Evolutionary conservation across 1,284 basidiomycete species (phyloP), one percentile per base, ranked within the genome.

Genomic region (Erythrobasidium hasegawianum): DNA sequence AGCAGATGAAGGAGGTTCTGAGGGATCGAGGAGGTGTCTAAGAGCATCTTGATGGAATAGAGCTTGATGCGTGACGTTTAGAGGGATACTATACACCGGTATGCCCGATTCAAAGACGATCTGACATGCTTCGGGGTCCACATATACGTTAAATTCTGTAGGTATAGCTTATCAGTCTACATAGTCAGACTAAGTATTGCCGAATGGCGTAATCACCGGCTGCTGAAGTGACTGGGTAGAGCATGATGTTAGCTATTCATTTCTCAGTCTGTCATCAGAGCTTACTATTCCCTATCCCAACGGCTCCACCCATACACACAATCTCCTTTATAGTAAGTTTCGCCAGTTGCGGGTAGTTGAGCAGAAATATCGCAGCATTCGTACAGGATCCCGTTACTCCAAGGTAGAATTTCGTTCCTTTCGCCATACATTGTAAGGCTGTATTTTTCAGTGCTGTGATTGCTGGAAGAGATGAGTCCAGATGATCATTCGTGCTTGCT

Each of bases 261-360:
- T 11, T 11, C 4, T 33, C 33, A 11, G 11, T 11, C 33, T 5
- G 33, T 11, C 11, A 5, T 33, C 5, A 33, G 33, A 11, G 33
- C 33, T 33, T 85, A 50, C 85, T 79, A 73, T 90, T 91, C 0
- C 89, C 89, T 13, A 88, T 74, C 2, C 89, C 89, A n/a, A 89
- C 84, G 0, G 84, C 72, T 10, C 89, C 89, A n/a, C 90, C 89
- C 89, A 92, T 91, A 73, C 90, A 88, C 2, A 90, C 86, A 65
- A 91, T 84, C 71, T 88, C 83, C 68, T 87, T 85, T 3, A 90
- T 79, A 9, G 81, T 85, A 1, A 80, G 80, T 24, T 55, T 43
- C n/a, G 89, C 73, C 8, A 92, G 78, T 45, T 88, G 84, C 0
- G 87, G 84, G 75, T 87, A 87, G 0, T 84, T 82, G 67, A 82